Conservation (phyloP, 163 green algal species). For the Prototheca wickerhamii region DNA sequence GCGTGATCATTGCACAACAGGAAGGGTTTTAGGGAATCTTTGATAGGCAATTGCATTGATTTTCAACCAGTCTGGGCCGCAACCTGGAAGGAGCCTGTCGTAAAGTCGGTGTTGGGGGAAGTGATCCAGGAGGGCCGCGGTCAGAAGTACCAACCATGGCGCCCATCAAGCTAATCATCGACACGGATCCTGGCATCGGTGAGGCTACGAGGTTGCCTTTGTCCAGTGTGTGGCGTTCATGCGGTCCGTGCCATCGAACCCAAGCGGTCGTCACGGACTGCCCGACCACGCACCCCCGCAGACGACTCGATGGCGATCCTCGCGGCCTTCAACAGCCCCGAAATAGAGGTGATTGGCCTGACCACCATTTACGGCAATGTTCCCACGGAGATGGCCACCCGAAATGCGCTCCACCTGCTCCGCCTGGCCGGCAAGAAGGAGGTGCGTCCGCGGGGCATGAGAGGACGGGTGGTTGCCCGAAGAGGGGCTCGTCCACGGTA, state of each 20-base stretch:
- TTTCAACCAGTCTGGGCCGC: too few species aligned
- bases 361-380: slow-evolving; percentile 91
- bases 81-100: too few species aligned
- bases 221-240: background rate
- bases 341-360: slow-evolving; percentile 73
- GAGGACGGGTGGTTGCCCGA: background rate
- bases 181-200: slow-evolving; percentile 85
- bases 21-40: too few species aligned
- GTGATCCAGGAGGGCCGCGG: background rate
- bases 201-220: slow-evolving; percentile 3
- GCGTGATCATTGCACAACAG: too few species aligned
- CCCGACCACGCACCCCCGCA: slow-evolving; percentile 14
- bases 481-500: too few species aligned
- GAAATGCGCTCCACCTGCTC: slow-evolving; percentile 68
- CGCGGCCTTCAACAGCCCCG: slow-evolving; percentile 60
- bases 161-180: slow-evolving; percentile 72
- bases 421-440: slow-evolving; percentile 32
- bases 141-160: slow-evolving; percentile 5
- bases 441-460: slow-evolving; percentile 6
- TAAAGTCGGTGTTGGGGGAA: too few species aligned
- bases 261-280: background rate
- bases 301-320: slow-evolving; percentile 85
- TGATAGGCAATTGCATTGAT: too few species aligned
- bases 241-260: background rate
- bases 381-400: slow-evolving; percentile 54